These are phyloP conservation scores for Paspalum notatum DNA, from an alignment of 176 grass and related monocot species.

Conservation along the genomic window DNA sequence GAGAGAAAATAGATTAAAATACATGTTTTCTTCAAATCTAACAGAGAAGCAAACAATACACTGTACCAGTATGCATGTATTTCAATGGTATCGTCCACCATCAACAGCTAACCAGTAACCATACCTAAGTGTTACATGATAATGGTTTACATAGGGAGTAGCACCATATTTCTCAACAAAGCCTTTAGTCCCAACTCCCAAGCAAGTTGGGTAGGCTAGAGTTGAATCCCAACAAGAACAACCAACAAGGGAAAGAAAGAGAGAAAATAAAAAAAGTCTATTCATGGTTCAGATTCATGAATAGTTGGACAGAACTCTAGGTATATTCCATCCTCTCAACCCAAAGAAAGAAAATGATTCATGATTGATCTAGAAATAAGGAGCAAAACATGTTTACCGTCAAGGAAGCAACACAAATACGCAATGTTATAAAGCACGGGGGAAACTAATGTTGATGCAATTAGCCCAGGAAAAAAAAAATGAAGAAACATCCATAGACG, in stretches of 20 bases:
- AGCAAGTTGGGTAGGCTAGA: no score
- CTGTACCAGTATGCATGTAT: neutral
- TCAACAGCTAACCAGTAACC: neutral
- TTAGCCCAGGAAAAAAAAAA: conserved; percentile 9
- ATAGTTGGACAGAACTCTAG: no score
- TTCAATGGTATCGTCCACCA: neutral
- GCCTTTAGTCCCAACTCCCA: no score
- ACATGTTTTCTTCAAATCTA: conserved; percentile 1
- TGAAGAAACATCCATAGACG: conserved; percentile 31
- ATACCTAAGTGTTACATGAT: neutral
- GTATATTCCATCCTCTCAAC: neutral
- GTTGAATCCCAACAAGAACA: no score
- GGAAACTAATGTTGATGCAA: conserved; percentile 1
- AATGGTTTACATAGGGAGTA: neutral
- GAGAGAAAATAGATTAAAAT: neutral
- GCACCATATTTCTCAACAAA: neutral
- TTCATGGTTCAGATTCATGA: no score
- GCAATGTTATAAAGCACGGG: neutral
- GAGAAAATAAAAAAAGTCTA: no score
- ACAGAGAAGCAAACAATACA: neutral
- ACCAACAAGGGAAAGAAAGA: no score
- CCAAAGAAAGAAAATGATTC: neutral
- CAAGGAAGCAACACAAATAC: neutral
- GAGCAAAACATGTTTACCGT: neutral
- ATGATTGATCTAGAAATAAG: neutral